These are phyloP conservation scores for Venturia aucupariae DNA, from an alignment of 2,329 filamentous ascomycete genomes.

Conservation along the genomic window DNA sequence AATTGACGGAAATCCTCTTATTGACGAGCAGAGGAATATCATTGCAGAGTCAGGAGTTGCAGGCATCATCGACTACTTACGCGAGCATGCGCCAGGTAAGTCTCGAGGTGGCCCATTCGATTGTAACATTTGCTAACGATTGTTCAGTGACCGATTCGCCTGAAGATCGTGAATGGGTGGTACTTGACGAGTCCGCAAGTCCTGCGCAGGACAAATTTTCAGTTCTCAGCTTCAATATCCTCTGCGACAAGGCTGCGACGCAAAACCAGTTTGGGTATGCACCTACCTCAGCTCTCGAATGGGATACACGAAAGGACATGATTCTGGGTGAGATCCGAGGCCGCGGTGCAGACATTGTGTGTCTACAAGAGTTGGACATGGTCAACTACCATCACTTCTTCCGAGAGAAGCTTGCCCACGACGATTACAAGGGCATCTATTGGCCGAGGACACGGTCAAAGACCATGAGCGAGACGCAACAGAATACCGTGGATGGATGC, in stretches of 20 bases:
- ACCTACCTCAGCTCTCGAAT: slow-evolving; percentile 68
- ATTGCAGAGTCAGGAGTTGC: slow-evolving; percentile 83
- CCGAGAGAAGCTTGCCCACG: slow-evolving; percentile 71
- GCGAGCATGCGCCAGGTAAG: slow-evolving; percentile 78
- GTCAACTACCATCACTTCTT: slow-evolving; percentile 90
- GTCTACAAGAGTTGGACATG: slow-evolving; percentile 86
- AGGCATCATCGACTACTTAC: slow-evolving; percentile 70
- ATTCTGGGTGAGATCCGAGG: slow-evolving; percentile 75
- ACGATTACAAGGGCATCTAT: slow-evolving; percentile 89
- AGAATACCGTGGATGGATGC: slow-evolving; percentile 86
- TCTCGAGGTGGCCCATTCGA: slow-evolving; percentile 17
- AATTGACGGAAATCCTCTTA: slow-evolving; percentile 82
- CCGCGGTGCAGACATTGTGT: slow-evolving; percentile 79
- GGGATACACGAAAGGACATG: slow-evolving; percentile 76
- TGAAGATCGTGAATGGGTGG: slow-evolving; percentile 63
- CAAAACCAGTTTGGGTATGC: slow-evolving; percentile 82
- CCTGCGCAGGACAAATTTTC: slow-evolving; percentile 57
- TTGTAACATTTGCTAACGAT: slow-evolving; percentile 15
- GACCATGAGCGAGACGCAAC: slow-evolving; percentile 86
- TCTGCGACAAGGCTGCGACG: slow-evolving; percentile 90
- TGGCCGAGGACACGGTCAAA: slow-evolving; percentile 84
- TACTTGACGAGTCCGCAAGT: slow-evolving; percentile 53
- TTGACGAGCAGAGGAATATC: slow-evolving; percentile 65
- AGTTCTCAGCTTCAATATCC: slow-evolving; percentile 87
- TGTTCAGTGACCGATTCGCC: slow-evolving; percentile 65